Evolutionary conservation across 1,139 yeast species (phyloP).

Genomic region (Yamadazyma friedrichii): DNA sequence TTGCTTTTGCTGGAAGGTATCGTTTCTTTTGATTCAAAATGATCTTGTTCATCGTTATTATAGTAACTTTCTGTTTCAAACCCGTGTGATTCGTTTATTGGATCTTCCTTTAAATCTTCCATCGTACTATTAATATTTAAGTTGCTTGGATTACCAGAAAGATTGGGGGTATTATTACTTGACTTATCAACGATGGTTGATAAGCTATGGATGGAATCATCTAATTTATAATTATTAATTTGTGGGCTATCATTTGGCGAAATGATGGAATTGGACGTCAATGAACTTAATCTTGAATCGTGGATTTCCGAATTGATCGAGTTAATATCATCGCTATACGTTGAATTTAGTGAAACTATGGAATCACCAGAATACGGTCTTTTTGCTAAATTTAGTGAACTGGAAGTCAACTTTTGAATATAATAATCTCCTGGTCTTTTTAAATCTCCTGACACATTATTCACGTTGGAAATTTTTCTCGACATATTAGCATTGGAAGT

Average conservation of each 20-base stretch:
- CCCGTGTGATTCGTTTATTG: not conserved
- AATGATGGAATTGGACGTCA: constrained; percentile 31
- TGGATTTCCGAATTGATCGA: constrained; percentile 35
- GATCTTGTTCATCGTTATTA: not conserved
- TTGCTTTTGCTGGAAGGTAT: constrained; percentile 3
- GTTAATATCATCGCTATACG: constrained; percentile 34
- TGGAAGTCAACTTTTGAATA: constrained; percentile 28
- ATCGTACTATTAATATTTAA: not conserved
- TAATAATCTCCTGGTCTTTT: constrained; percentile 47
- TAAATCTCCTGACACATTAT: too few species aligned
- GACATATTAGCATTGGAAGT: not conserved
- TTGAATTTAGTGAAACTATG: constrained; percentile 33
- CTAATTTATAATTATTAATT: constrained; percentile 14
- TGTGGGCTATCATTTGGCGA: constrained; percentile 27
- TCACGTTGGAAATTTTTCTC: too few species aligned
- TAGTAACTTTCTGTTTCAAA: not conserved
- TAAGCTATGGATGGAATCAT: constrained; percentile 13
- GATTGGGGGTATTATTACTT: not conserved
- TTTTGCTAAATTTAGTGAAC: constrained; percentile 13
- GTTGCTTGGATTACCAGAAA: constrained; percentile 7
- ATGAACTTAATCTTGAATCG: constrained; percentile 40
- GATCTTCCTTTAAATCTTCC: not conserved
- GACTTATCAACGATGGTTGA: constrained; percentile 11
- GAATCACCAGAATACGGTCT: constrained; percentile 39
- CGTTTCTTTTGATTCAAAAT: not conserved